A percentile compares a stretch with the other conserved stretches of the same genome.
These are phyloP conservation scores for Plectosphaerella sp. DNA, from an alignment of 2,329 filamentous ascomycete species.

Conservation along the genomic window DNA sequence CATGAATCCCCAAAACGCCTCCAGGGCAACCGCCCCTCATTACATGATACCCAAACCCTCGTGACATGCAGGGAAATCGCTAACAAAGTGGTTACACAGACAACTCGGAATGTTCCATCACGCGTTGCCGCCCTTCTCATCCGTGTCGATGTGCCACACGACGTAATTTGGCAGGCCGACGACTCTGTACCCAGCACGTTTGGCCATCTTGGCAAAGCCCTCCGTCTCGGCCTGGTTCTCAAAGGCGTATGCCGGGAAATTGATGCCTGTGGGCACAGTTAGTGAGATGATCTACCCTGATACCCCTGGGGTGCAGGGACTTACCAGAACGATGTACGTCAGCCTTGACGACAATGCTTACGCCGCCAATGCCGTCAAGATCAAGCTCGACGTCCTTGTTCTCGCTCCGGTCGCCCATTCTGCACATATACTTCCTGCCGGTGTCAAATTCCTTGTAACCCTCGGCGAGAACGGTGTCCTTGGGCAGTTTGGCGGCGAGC, in stretches of 20 bases:
- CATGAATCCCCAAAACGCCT: no score
- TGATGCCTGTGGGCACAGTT: conserved; percentile 63
- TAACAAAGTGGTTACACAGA: background rate
- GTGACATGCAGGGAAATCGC: background rate
- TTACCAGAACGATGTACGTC: conserved; percentile 92
- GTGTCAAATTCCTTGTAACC: conserved; percentile 94
- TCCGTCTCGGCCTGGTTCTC: conserved; percentile 99
- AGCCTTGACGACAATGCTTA: conserved; percentile 96
- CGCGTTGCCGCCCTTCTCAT: conserved; percentile 84
- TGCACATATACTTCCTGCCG: conserved; percentile 82
- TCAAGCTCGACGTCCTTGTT: conserved; percentile 91
- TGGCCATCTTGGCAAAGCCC: conserved; percentile 98
- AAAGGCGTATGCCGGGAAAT: conserved; percentile 94
- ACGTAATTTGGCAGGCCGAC: conserved; percentile 94
- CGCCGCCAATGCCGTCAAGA: conserved; percentile 92
- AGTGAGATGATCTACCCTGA: background rate
- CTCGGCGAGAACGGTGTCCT: conserved; percentile 83
- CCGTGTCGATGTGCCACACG: conserved; percentile 97
- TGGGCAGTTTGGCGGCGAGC: conserved; percentile 67
- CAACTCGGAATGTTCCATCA: conserved; percentile 19
- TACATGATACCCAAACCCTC: no score
- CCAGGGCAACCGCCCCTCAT: no score
- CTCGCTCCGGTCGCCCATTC: conserved; percentile 85
- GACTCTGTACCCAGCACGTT: conserved; percentile 88
- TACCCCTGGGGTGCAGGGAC: conserved; percentile 11